Evolutionary conservation across 2,329 filamentous ascomycete species (phyloP), one percentile per base, ranked within the genome.

Genomic region (Aquanectria penicillioides): DNA sequence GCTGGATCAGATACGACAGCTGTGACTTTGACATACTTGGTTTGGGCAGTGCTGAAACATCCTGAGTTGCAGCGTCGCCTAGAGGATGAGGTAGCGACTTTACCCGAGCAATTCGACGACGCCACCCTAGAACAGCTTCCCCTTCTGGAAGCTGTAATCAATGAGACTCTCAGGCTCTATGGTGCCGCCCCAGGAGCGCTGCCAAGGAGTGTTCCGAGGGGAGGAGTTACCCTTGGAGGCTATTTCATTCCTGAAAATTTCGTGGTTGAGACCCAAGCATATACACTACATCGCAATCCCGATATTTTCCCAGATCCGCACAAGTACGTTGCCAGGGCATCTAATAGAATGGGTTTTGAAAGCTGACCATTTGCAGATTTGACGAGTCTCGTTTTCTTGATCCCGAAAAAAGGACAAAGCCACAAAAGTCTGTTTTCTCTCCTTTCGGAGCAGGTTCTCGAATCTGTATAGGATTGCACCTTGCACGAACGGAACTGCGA

Each of bases 401-500:
- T 9, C 34, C 23, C 15, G 26, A 50, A 9, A 37, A 25, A 5
- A 13, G 28, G 3, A 51, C 25, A 18, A 28, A 28, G 20, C 6
- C 26, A 3, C 20, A 40, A 11, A 60, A 60, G 13, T 15, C 25
- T 1, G 29, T 56, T 0, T 23, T 54, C 0, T 48, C 61, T 1
- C 57, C 64, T 0, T 66, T 66, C 5, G 63, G 64, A 0, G 61
- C 51, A 12, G 64, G 64, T 0, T 59, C 64, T 4, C n/a, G 61
- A 3, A 41, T 55, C 2, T 66, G 64, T 0, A 48, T 66, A 2
- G 64, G 64, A 0, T 11, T 64, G 5, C 63, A 66, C 2, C 25
- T 66, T 2, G 64, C 64, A 2, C 58, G 54, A 17, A 66, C 56
- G 37, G 63, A 66, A 11, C 12, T 66, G 0, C 49, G 63, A 5